Evolutionary conservation across 805 yeast genomes (phyloP), one percentile per base, ranked within the genome.

Genomic region (Suhomyces vadensis): DNA sequence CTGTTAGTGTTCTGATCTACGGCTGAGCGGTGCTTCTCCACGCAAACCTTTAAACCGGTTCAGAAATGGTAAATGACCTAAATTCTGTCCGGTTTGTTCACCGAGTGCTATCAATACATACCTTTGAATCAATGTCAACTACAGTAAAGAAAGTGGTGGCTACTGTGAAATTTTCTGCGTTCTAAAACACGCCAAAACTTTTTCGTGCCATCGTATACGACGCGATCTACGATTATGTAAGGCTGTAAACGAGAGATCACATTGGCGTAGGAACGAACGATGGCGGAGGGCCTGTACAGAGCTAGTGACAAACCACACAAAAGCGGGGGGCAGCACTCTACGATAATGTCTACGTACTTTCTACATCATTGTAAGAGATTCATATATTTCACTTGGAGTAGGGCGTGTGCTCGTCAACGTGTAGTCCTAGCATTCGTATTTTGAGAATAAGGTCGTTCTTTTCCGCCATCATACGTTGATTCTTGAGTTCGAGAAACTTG

Each of bases 401-500:
- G 9, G 33, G 33, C 33, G 8, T 4, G 9, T 31, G 21, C 24
- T 49, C 48, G 21, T 47, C 48, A 11, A 48, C 31, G 16, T 36
- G 40, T n/a, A 51, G 14, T 9, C 75, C 75, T 45, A 70, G 50
- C 66, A 67, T 54, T 39, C 54, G 53, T 4, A 74, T 74, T 46
- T 64, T 60, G 29, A 57, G 51, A 17, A 65, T 35, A 39, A 85
- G 64, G 42, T 76, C 76, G 31, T 73, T 68, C 43, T 82, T 69
- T 60, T 86, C 89, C 49, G 69, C 60, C 41, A 60, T 58, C 54
- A 87, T 65, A 26, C 66, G 60, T 3, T 63, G 60, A 54, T 85
- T 85, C 49, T 82, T 79, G 43, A 65, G 59, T 60, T 87, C 90
- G 50, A 87, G 67, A 59, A 85, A 89, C 56, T 75, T 72, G 56